These are phyloP conservation scores for Verticillium dahliae DNA, from an alignment of 2,329 filamentous ascomycete genomes.

Conservation along the genomic window DNA sequence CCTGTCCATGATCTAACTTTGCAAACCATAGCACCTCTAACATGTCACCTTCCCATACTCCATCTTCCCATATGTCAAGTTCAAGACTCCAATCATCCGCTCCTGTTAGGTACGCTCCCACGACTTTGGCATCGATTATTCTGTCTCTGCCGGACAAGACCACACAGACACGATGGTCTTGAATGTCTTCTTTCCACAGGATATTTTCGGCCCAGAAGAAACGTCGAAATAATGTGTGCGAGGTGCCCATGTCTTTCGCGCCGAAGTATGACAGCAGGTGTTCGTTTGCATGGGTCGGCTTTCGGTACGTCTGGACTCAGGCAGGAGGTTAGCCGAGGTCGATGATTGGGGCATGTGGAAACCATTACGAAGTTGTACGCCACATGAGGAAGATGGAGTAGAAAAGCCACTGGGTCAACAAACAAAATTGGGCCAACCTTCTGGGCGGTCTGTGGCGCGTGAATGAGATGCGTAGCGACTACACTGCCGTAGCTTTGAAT, in stretches of 20 bases:
- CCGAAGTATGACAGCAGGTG: slow-evolving; percentile 67
- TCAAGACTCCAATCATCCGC: not conserved
- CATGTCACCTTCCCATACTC: not conserved
- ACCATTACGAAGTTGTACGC: slow-evolving; percentile 56
- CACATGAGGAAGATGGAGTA: slow-evolving; percentile 63
- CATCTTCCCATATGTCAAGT: not conserved
- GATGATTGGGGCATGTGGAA: not conserved
- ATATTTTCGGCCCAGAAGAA: slow-evolving; percentile 71
- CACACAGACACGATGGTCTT: slow-evolving; percentile 38
- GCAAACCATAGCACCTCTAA: not conserved
- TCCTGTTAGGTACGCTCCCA: slow-evolving; percentile 47
- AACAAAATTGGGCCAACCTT: slow-evolving; percentile 43
- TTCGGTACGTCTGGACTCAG: slow-evolving; percentile 31
- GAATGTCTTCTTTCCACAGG: slow-evolving; percentile 62
- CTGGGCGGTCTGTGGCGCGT: slow-evolving; percentile 36
- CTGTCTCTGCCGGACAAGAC: slow-evolving; percentile 54
- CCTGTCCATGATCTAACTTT: not conserved
- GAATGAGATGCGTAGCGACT: slow-evolving; percentile 55
- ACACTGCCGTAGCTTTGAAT: slow-evolving; percentile 50
- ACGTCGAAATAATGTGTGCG: slow-evolving; percentile 55
- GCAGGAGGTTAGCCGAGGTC: not conserved
- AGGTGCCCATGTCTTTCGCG: slow-evolving; percentile 59
- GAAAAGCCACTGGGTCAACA: slow-evolving; percentile 57
- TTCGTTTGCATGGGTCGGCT: slow-evolving; percentile 54
- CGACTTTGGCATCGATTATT: slow-evolving; percentile 54